Conservation (phyloP, 139 green algal genomes). For the Bryopsis sp. region DNA sequence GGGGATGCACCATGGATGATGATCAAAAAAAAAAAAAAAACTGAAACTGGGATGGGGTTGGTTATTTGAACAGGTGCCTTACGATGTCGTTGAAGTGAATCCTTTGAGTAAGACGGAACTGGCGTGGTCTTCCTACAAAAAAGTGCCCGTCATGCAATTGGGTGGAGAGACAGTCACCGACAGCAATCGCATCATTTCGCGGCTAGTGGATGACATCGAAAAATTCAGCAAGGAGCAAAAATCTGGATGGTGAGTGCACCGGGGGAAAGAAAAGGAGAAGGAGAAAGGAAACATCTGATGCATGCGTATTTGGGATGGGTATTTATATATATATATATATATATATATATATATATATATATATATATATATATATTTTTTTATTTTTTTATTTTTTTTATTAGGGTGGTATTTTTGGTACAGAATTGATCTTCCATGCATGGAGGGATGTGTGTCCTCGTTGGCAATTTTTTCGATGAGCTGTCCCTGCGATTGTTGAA, state of each 20-base stretch:
- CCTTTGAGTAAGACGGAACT: constrained; percentile 91
- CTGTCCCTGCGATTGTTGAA: too few species aligned
- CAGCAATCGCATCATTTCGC: constrained; percentile 71
- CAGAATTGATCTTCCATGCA: too few species aligned
- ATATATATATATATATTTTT: too few species aligned
- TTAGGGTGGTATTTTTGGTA: too few species aligned
- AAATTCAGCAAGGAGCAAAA: constrained; percentile 5
- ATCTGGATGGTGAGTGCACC: constrained; percentile 4
- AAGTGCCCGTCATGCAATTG: constrained; percentile 80
- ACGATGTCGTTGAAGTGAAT: constrained; percentile 90
- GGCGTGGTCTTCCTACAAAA: constrained; percentile 67
- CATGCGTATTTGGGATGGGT: not conserved
- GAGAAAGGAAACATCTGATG: not conserved
- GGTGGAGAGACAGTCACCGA: constrained; percentile 69
- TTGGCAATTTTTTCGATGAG: too few species aligned
- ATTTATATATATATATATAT: too few species aligned
- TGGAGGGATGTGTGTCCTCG: too few species aligned
- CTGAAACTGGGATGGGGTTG: too few species aligned
- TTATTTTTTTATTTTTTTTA: too few species aligned
- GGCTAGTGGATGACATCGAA: constrained; percentile 52
- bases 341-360: too few species aligned
- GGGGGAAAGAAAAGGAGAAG: not conserved
- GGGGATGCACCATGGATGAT: too few species aligned
- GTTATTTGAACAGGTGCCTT: constrained; percentile 91
- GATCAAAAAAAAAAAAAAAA: too few species aligned